phyloP scores from a whole-genome alignment of 495 filamentous ascomycete genomes.

The Parmelia sp. region DNA sequence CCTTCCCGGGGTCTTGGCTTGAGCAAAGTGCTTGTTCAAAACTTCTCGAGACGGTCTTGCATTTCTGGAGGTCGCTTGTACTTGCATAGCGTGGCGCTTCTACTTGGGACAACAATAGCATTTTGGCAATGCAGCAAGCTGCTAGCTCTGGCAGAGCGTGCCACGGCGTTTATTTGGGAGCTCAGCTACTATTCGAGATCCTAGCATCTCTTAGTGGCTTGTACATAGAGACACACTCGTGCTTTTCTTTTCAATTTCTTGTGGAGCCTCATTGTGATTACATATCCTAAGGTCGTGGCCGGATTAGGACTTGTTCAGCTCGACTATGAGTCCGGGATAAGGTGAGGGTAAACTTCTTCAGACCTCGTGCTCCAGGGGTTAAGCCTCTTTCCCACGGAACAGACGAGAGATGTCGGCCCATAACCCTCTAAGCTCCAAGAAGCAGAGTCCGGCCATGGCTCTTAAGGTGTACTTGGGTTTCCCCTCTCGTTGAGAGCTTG shows the following conservation, averaged over 20 bases:
- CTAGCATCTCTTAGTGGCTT: constrained; percentile 13
- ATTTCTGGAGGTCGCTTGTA: constrained; percentile 3
- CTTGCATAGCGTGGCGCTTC: constrained; percentile 24
- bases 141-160: constrained; percentile 1
- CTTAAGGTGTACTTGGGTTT: not conserved
- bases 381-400: not conserved
- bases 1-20: not conserved
- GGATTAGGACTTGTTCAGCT: not conserved
- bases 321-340: not conserved
- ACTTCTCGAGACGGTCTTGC: constrained; percentile 1
- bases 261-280: not conserved
- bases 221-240: constrained; percentile 12
- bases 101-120: constrained; percentile 6
- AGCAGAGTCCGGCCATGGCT: no score
- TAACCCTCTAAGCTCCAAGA: no score
- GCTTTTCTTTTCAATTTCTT: not conserved
- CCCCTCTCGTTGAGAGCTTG: not conserved
- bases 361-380: not conserved
- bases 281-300: not conserved
- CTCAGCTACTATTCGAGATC: not conserved
- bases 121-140: constrained; percentile 16
- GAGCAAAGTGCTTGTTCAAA: constrained; percentile 5
- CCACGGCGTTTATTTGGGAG: constrained; percentile 13
- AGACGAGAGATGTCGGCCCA: not conserved
- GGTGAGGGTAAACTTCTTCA: not conserved